phyloP scores from a whole-genome alignment of 169 alveolate genomes.

The Cryptosporidium parvum region DNA sequence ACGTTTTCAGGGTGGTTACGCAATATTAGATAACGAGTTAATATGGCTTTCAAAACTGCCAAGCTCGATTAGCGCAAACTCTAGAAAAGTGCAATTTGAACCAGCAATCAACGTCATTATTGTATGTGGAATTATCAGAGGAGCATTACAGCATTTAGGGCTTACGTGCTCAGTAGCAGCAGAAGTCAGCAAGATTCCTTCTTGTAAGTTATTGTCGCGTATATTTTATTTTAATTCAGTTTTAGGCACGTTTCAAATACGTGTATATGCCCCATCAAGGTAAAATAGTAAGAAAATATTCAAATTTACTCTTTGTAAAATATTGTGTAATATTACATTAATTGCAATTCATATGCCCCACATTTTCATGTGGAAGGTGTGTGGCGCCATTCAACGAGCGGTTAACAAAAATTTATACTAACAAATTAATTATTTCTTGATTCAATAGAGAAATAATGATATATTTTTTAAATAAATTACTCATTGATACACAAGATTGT shows the following conservation, averaged over 20 bases:
- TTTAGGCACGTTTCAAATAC: slow-evolving; percentile 71
- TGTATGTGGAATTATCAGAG: slow-evolving; percentile 80
- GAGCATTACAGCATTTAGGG: slow-evolving; percentile 80
- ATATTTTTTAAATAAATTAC: neutral
- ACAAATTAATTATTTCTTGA: neutral
- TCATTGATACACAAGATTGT: neutral
- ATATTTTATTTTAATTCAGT: neutral
- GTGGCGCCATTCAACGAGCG: slow-evolving; percentile 21
- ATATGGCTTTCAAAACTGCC: slow-evolving; percentile 78
- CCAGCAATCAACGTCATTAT: slow-evolving; percentile 77
- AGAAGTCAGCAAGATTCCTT: slow-evolving; percentile 77
- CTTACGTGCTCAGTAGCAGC: slow-evolving; percentile 80
- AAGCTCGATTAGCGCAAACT: slow-evolving; percentile 1
- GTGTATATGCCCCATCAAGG: slow-evolving; percentile 74
- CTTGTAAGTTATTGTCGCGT: slow-evolving; percentile 71
- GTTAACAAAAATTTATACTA: slow-evolving; percentile 22
- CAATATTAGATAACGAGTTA: slow-evolving; percentile 75
- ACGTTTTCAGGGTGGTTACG: slow-evolving; percentile 78
- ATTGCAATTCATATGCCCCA: slow-evolving; percentile 22
- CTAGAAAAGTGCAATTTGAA: slow-evolving; percentile 48
- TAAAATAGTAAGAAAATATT: neutral
- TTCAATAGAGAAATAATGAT: slow-evolving; percentile 24
- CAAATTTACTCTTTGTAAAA: neutral
- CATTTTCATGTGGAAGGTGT: slow-evolving; percentile 48
- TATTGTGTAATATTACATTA: neutral